These are phyloP conservation scores for Vigna unguiculata DNA, from an alignment of 306 rosid species.

Conservation along the genomic window DNA sequence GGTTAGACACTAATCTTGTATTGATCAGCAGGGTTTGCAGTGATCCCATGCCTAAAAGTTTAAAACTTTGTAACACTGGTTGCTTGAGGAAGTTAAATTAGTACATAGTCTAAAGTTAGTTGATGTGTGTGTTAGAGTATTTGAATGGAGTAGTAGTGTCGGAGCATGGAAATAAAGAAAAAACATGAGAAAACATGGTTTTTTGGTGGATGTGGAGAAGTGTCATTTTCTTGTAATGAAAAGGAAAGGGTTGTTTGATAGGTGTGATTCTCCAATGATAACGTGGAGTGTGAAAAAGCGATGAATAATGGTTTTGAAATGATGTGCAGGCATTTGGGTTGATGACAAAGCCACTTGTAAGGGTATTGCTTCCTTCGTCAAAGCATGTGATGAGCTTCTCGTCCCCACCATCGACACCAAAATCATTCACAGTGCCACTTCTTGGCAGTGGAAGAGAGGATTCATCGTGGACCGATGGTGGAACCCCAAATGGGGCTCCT, in stretches of 20 bases:
- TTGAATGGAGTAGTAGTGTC: not conserved
- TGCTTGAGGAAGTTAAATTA: not conserved
- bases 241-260: constrained; percentile 19
- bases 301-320: constrained; percentile 36
- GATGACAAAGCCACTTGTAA: constrained; percentile 92
- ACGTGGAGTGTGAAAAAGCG: constrained; percentile 12
- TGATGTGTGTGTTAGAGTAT: too few species aligned
- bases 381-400: constrained; percentile 53
- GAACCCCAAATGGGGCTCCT: constrained; percentile 41
- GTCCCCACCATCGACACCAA: constrained; percentile 75
- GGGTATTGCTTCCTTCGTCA: constrained; percentile 77
- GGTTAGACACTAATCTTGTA: constrained; percentile 62
- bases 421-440: constrained; percentile 71
- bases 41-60: not conserved
- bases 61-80: not conserved
- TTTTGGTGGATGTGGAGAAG: constrained; percentile 19
- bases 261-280: constrained; percentile 16
- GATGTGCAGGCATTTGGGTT: constrained; percentile 85
- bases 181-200: not conserved
- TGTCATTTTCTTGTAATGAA: constrained; percentile 24
- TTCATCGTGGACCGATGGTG: constrained; percentile 49
- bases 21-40: not conserved
- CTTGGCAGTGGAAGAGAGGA: constrained; percentile 61
- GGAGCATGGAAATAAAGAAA: not conserved
- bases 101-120: not conserved